phyloP scores from a whole-genome alignment of 2,329 filamentous ascomycete genomes.

The Calonectria pteridis region DNA sequence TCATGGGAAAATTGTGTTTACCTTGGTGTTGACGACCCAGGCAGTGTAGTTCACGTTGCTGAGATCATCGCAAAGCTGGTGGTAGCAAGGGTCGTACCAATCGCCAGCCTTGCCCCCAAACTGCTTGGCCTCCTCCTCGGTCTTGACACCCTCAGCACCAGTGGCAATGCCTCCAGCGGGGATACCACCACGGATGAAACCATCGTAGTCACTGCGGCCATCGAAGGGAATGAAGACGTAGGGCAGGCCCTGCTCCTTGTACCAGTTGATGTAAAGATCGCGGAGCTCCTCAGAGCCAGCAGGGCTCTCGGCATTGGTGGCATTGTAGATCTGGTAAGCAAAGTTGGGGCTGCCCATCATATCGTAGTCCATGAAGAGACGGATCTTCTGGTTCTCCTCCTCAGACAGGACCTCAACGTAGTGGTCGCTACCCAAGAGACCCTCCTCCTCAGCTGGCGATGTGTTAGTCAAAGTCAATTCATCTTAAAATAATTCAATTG shows the following conservation, averaged over 20 bases:
- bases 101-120: constrained; percentile 79
- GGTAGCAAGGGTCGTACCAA: constrained; percentile 71
- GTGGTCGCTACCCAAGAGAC: constrained; percentile 72
- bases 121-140: constrained; percentile 70
- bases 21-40: constrained; percentile 72
- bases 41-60: constrained; percentile 70
- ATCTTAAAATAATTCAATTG: neutral
- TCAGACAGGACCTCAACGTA: constrained; percentile 67
- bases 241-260: constrained; percentile 70
- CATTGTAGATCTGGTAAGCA: constrained; percentile 77
- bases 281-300: constrained; percentile 77
- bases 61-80: constrained; percentile 72
- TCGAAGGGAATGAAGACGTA: constrained; percentile 81
- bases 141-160: constrained; percentile 83
- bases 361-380: constrained; percentile 78
- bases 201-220: constrained; percentile 83
- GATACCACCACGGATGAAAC: constrained; percentile 80
- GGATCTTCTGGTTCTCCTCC: constrained; percentile 72
- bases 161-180: constrained; percentile 82
- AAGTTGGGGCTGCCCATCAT: constrained; percentile 77
- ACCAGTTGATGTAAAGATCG: constrained; percentile 77
- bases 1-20: constrained; percentile 44
- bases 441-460: constrained; percentile 69
- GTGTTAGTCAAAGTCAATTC: neutral
- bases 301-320: constrained; percentile 78